Evolutionary conservation across 2,329 filamentous ascomycete species (phyloP), one percentile per base, ranked within the genome.

Genomic region (Pseudocercospora musae): DNA sequence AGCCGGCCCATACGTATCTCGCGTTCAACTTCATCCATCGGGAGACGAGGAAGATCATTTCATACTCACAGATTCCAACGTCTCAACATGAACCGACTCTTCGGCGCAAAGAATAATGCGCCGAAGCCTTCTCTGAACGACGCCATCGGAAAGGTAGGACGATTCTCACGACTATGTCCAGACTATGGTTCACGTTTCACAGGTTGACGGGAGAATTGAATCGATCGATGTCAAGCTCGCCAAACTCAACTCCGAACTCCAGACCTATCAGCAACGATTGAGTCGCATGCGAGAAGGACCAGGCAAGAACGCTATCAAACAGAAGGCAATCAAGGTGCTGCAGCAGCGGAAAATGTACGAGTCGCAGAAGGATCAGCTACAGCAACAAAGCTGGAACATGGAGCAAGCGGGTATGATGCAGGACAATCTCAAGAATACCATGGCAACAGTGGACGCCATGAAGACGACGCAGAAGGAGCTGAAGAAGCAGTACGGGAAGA

Each of bases 391-490:
- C 21, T 98, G 93, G 93, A 98, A 98, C 80, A 97, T 99, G 93
- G 93, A 98, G 80, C 93, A 97, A 79, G 93, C 94, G 2, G 90
- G 90, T 75, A 96, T 93, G 85, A 97, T 98, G 94, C 92, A 96
- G 80, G 94, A 98, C 79, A 98, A 98, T 75, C 85, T 99, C 58
- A 95, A 96, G 78, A 98, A 98, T 78, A 94, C 95, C 66, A 97
- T 97, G 93, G 96, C 92, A 18, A 97, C 95, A 27, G 93, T 98
- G 49, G 94, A 98, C 76, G 93, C 94, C 10, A 94, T 99, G 86
- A 96, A 97, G 85, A 92, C 90, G 1, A 97, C 94, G 23, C 96
- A 95, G 72, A 96, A 96, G 80, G 89, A 92, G 72, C 84, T 99
- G 67, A 88, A 88, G 74, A 90, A 91, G 77, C 94, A 98, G 82